phyloP scores from a whole-genome alignment of 2,329 filamentous ascomycete species.

The Paraconiothyrium brasiliense region DNA sequence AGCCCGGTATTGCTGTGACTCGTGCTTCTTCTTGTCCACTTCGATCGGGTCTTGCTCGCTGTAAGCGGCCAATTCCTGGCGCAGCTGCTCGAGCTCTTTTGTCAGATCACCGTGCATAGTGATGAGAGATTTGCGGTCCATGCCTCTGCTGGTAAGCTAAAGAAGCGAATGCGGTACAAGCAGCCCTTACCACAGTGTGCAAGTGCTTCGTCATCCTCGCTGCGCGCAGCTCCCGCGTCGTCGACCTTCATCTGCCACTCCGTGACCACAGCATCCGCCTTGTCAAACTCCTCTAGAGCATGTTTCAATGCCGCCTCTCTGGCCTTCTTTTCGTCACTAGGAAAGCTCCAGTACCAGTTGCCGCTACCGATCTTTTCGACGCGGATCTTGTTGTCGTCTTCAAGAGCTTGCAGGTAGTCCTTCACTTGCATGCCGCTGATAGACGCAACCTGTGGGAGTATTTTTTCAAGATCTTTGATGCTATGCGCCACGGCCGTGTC shows the following conservation, averaged over 20 bases:
- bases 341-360: conserved; percentile 78
- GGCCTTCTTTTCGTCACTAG: conserved; percentile 64
- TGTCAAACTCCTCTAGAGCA: conserved; percentile 50
- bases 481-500: conserved; percentile 69
- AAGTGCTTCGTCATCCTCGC: conserved; percentile 51
- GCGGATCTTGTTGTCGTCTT: conserved; percentile 68
- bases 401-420: conserved; percentile 70
- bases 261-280: conserved; percentile 41
- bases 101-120: conserved; percentile 47
- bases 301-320: conserved; percentile 52
- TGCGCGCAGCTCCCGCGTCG: conserved; percentile 48
- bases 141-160: conserved; percentile 26
- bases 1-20: conserved; percentile 37
- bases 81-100: conserved; percentile 50
- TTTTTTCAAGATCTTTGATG: conserved; percentile 74
- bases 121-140: conserved; percentile 50
- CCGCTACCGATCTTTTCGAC: conserved; percentile 76
- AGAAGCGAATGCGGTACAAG: not conserved
- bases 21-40: conserved; percentile 52
- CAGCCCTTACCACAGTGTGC: conserved; percentile 37
- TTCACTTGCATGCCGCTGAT: conserved; percentile 74
- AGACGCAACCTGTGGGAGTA: conserved; percentile 67
- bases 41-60: conserved; percentile 58
- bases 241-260: conserved; percentile 55
- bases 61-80: conserved; percentile 55